phyloP scores from a whole-genome alignment of 148 eudicot species.

The Rhododendron henanense region DNA sequence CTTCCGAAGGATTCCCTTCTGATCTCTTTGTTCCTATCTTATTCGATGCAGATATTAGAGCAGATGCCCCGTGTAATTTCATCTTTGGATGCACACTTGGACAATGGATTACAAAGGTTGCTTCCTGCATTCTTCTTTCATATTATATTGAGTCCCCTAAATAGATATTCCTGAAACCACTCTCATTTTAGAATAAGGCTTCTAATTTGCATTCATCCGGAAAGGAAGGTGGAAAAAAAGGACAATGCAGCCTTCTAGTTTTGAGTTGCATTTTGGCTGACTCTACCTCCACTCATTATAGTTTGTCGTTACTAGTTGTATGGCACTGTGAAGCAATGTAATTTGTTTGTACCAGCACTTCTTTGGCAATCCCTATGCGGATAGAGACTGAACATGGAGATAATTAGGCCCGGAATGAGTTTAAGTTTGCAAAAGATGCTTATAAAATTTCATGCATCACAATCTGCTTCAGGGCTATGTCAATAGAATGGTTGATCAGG shows the following conservation, averaged over 20 bases:
- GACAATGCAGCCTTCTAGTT: not conserved
- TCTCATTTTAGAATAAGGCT: not conserved
- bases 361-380: not conserved
- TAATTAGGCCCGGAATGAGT: not conserved
- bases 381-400: not conserved
- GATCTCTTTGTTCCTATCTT: not conserved
- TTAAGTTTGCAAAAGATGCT: not conserved
- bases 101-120: slow-evolving; percentile 71
- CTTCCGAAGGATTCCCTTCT: not conserved
- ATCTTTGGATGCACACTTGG: slow-evolving; percentile 83
- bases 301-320: not conserved
- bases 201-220: not conserved
- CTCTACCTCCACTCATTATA: not conserved
- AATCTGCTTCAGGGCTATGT: not conserved
- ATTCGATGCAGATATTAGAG: slow-evolving; percentile 54
- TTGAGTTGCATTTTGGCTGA: not conserved
- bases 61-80: slow-evolving; percentile 81
- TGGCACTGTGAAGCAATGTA: not conserved
- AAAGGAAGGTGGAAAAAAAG: not conserved
- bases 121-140: not conserved
- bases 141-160: not conserved
- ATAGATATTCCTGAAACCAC: not conserved
- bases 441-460: not conserved
- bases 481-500: not conserved
- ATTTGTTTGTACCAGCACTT: not conserved